Evolutionary conservation across 2,329 filamentous ascomycete species (phyloP), one percentile per base, ranked within the genome.

Genomic region (Huntiella savannae): DNA sequence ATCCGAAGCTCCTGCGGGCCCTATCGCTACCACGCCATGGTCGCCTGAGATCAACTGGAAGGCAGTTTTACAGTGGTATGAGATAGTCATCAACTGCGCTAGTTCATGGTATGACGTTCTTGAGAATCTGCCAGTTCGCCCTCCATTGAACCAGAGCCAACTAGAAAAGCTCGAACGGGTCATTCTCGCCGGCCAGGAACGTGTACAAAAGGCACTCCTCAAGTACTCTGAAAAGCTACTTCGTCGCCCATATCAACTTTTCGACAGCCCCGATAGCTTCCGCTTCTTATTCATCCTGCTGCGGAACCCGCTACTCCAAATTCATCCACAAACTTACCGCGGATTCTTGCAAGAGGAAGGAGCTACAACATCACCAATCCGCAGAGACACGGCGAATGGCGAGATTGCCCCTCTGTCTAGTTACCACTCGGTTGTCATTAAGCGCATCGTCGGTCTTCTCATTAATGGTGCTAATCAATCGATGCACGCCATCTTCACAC

Each of bases 351-450:
- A 64, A 22, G 57, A 43, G n/a, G 40, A 43, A 8, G 4, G 15
- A 12, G 22, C 28, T 5, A 44, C 40, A 13, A 43, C 40, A 15
- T 28, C 33, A n/a, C 40, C 41, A 12, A 36, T 43, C 13, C 40
- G 36, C 4, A 28, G 5, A 28, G 22, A 28, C 22, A 28, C 22
- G 22, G 22, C 22, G 22, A 41, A 46, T 35, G 48, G 48, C 13
- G 40, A 35, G 19, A 49, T 49, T 19, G 37, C 40, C 8, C 48
- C 48, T 6, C 32, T 49, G 22, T 41, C 17, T 13, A 79, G 78
- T 1, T 75, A 82, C 49, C 82, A 93, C 60, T 86, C 82, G 2
- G 81, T 80, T 4, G 80, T 94, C 45, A 74, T 92, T 54, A 94
- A 94, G 59, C 75, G 87, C 34, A 77, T 92, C 35, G 60, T 93